phyloP scores from a whole-genome alignment of 495 filamentous ascomycete species.

The Xylaria venustula region DNA sequence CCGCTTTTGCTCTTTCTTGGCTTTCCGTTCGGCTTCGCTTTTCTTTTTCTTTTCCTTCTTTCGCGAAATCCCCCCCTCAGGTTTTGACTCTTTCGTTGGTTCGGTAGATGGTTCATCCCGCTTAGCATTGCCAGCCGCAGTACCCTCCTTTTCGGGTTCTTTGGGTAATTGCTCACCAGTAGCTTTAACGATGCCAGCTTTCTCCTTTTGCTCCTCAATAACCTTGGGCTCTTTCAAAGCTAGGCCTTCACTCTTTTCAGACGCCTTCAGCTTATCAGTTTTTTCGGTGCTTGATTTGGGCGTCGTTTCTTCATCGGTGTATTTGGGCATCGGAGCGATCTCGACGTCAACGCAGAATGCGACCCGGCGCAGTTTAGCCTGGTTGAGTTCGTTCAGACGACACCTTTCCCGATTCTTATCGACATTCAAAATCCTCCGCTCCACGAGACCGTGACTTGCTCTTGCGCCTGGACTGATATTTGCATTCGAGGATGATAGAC shows the following conservation, averaged over 20 bases:
- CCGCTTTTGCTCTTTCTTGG: conserved; percentile 79
- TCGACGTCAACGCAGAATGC: conserved; percentile 97
- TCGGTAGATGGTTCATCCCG: conserved; percentile 31
- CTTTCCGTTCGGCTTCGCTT: conserved; percentile 82
- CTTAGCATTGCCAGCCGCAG: conserved; percentile 17
- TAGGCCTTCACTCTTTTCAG: conserved; percentile 67
- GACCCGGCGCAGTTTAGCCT: conserved; percentile 77
- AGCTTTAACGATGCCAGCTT: conserved; percentile 36
- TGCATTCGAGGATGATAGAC: conserved; percentile 70
- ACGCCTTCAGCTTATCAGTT: conserved; percentile 62
- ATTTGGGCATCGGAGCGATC: conserved; percentile 67
- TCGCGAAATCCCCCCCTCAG: conserved; percentile 53
- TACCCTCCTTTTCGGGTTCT: conserved; percentile 30
- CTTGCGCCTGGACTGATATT: conserved; percentile 37
- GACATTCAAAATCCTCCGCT: conserved; percentile 80
- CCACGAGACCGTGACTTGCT: conserved; percentile 60
- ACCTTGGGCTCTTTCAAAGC: conserved; percentile 63
- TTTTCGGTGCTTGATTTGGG: conserved; percentile 45
- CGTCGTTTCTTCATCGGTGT: conserved; percentile 45
- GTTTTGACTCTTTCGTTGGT: conserved; percentile 24
- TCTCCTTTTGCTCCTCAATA: conserved; percentile 55
- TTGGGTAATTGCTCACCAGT: conserved; percentile 40
- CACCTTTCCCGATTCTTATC: conserved; percentile 78
- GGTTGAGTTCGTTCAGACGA: conserved; percentile 73
- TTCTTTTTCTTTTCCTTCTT: conserved; percentile 93